Percentiles rank a stretch among this genome's conserved stretches.
These are phyloP conservation scores for Butyriboletus regius DNA, from an alignment of 1,284 basidiomycete genomes.

Conservation along the genomic window DNA sequence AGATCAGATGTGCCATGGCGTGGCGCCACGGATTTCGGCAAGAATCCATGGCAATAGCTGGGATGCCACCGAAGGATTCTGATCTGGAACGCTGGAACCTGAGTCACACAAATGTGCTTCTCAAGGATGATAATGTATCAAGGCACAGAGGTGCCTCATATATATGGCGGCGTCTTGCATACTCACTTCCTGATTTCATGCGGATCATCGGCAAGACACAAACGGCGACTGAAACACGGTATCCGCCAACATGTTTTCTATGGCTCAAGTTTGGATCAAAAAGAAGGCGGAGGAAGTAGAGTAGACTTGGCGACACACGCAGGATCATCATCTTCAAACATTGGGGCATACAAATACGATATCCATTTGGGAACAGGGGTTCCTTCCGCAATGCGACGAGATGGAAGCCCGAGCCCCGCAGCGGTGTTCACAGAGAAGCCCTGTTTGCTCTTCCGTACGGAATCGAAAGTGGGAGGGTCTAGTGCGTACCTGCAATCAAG, in stretches of 20 bases:
- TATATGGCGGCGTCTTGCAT: background rate
- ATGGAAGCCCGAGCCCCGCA: background rate
- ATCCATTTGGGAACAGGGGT: background rate
- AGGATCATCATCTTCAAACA: background rate
- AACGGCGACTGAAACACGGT: background rate
- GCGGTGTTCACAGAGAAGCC: background rate
- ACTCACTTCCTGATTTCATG: conserved; percentile 8
- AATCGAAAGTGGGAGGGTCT: background rate
- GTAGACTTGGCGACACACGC: background rate
- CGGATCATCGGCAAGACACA: conserved; percentile 5
- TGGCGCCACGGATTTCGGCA: too few species aligned
- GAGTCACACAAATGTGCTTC: background rate
- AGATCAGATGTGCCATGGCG: background rate
- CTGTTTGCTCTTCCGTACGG: background rate
- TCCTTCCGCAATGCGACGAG: background rate
- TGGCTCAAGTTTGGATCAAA: background rate
- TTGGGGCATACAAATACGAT: too few species aligned
- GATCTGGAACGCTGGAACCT: background rate
- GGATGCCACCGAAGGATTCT: background rate
- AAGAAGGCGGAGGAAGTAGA: background rate
- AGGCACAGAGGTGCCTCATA: background rate
- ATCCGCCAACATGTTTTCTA: background rate
- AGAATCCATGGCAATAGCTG: background rate
- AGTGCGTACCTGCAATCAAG: background rate
- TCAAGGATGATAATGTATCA: background rate